Evolutionary conservation across 257 asterid genomes (phyloP).

Genomic region (Fraxinus anomala): DNA sequence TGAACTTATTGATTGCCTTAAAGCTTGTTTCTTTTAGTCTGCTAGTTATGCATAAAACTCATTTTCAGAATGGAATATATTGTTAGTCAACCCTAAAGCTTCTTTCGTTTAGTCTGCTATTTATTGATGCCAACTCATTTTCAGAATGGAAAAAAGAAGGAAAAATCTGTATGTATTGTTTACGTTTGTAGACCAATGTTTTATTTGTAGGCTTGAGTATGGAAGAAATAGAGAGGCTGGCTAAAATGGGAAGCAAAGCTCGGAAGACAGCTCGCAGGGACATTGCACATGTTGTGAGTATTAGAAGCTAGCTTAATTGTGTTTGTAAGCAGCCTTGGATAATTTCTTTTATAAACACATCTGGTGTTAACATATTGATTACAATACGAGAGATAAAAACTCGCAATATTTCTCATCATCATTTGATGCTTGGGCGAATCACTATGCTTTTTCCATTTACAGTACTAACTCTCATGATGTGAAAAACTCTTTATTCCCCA

Average conservation of each 20-base stretch:
- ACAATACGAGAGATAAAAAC: not conserved
- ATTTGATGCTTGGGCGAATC: not conserved
- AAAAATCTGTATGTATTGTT: not conserved
- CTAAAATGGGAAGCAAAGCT: constrained; percentile 73
- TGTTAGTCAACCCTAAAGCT: too few relatives aligned
- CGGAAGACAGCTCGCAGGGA: constrained; percentile 91
- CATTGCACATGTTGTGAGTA: constrained; percentile 89
- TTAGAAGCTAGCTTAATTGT: constrained; percentile 19
- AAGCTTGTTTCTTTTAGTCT: not conserved
- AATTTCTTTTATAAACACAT: constrained; percentile 2
- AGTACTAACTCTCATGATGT: not conserved
- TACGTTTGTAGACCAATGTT: constrained; percentile 1
- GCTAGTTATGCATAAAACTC: constrained; percentile 7
- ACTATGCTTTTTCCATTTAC: not conserved
- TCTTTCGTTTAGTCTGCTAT: constrained; percentile 3
- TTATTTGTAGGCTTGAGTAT: constrained; percentile 61
- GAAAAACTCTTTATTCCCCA: not conserved
- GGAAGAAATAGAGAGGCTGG: constrained; percentile 77
- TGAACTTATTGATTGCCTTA: not conserved
- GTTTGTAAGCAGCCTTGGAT: constrained; percentile 17
- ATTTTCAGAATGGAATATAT: constrained; percentile 15
- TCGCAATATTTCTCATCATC: not conserved
- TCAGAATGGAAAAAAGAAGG: constrained; percentile 10
- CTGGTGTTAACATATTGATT: constrained; percentile 6
- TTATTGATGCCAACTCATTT: not conserved